A percentile compares a stretch with the other conserved stretches of the same genome.
Conservation (phyloP, 2,329 filamentous ascomycete genomes). For the Penicillium sp. region DNA sequence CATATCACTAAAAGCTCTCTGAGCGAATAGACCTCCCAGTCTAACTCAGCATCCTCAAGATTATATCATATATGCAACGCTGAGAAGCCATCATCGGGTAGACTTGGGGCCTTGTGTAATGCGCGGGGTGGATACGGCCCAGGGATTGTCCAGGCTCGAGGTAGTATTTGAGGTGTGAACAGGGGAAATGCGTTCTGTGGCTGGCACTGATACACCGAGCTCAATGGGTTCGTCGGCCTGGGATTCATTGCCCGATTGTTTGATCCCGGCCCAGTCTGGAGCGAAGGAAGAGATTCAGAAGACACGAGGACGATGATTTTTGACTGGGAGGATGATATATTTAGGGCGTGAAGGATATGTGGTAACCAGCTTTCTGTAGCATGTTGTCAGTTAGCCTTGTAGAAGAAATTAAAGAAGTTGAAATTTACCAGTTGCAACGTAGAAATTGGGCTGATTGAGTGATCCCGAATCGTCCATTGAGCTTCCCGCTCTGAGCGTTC, state of each 20-base stretch:
- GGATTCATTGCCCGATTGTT: background rate
- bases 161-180: background rate
- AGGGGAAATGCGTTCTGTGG: background rate
- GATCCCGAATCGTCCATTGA: background rate
- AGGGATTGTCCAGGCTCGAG: background rate
- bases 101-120: background rate
- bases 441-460: constrained; percentile 13
- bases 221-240: background rate
- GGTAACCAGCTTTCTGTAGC: constrained; percentile 17
- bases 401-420: background rate
- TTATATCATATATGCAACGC: background rate
- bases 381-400: background rate
- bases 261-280: background rate
- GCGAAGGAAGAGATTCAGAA: background rate
- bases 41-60: background rate
- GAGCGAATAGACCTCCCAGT: background rate
- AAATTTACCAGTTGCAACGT: constrained; percentile 17
- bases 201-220: background rate
- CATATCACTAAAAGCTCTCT: background rate
- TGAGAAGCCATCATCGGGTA: background rate
- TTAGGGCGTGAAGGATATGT: constrained; percentile 19
- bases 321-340: constrained; percentile 12
- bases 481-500: background rate
- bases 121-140: background rate
- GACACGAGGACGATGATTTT: constrained; percentile 22